phyloP scores from a whole-genome alignment of 2,329 filamentous ascomycete genomes.

The Ceratocystis albifundus region DNA sequence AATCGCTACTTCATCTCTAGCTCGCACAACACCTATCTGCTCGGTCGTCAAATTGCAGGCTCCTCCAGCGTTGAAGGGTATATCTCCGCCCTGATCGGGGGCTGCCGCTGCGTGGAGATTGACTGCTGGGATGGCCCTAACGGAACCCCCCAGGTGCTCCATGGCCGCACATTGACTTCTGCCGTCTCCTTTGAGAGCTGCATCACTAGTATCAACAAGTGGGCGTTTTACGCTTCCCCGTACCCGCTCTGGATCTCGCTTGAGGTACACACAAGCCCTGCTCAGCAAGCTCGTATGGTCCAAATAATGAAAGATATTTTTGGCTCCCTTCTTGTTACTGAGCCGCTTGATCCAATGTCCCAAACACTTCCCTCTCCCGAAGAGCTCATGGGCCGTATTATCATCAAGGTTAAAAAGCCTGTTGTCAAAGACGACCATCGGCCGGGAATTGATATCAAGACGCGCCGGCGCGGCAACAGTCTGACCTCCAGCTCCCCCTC shows the following conservation, averaged over 20 bases:
- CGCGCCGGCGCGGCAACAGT: conserved; percentile 53
- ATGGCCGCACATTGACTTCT: conserved; percentile 79
- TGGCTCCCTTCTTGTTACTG: conserved; percentile 63
- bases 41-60: conserved; percentile 80
- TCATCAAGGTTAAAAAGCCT: conserved; percentile 90
- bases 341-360: conserved; percentile 58
- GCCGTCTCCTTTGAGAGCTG: conserved; percentile 84
- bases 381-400: conserved; percentile 67
- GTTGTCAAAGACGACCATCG: conserved; percentile 34
- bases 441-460: conserved; percentile 32
- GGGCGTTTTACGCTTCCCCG: conserved; percentile 76
- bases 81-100: conserved; percentile 73
- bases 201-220: conserved; percentile 85
- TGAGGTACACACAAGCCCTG: conserved; percentile 79
- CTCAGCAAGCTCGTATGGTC: conserved; percentile 80
- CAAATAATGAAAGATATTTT: conserved; percentile 79
- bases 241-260: conserved; percentile 91
- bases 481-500: conserved; percentile 59
- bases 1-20: conserved; percentile 98
- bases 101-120: conserved; percentile 91
- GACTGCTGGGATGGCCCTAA: conserved; percentile 95
- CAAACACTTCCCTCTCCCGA: conserved; percentile 71
- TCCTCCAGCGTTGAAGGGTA: conserved; percentile 92
- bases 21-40: conserved; percentile 94
- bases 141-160: conserved; percentile 77